Conservation (phyloP, 1,284 basidiomycete species). For the Malassezia slooffiae region DNA sequence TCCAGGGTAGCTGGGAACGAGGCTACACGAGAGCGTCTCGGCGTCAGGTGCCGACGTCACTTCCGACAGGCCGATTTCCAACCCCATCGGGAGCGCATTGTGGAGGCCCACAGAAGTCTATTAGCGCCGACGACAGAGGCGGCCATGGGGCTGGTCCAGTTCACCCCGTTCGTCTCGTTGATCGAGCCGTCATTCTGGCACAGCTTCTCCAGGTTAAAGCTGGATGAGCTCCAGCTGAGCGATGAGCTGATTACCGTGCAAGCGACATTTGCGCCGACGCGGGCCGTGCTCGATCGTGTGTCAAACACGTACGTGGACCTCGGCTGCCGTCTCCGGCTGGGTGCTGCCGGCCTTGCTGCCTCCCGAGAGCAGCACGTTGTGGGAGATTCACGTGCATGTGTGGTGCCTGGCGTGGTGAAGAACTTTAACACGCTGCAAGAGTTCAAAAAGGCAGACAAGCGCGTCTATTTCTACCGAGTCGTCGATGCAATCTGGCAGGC, state of each 20-base stretch:
- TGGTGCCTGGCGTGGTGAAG: conserved; percentile 59
- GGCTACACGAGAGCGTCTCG: too few relatives aligned
- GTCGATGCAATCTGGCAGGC: conserved; percentile 16
- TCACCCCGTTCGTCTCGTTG: conserved; percentile 71
- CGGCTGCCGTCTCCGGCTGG: conserved; percentile 34
- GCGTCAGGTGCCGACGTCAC: too few relatives aligned
- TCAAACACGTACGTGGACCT: conserved; percentile 50
- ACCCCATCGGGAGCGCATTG: not conserved
- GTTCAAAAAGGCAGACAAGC: conserved; percentile 81
- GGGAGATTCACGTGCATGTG: not conserved
- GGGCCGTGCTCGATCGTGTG: conserved; percentile 63
- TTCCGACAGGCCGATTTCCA: too few relatives aligned
- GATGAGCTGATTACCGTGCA: conserved; percentile 60
- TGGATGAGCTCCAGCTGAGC: conserved; percentile 75
- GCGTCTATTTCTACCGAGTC: conserved; percentile 56
- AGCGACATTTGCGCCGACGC: conserved; percentile 62
- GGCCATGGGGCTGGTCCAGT: conserved; percentile 56
- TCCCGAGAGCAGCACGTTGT: not conserved
- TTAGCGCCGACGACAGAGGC: too few relatives aligned
- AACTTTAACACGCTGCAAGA: conserved; percentile 83
- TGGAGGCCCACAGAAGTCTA: too few relatives aligned
- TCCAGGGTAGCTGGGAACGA: too few relatives aligned
- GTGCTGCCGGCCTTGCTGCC: conserved; percentile 33
- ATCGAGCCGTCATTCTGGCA: conserved; percentile 91
- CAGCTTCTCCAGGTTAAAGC: conserved; percentile 72